Conservation (phyloP, 164 flowering plant genomes). For the Vitis rupestris region DNA sequence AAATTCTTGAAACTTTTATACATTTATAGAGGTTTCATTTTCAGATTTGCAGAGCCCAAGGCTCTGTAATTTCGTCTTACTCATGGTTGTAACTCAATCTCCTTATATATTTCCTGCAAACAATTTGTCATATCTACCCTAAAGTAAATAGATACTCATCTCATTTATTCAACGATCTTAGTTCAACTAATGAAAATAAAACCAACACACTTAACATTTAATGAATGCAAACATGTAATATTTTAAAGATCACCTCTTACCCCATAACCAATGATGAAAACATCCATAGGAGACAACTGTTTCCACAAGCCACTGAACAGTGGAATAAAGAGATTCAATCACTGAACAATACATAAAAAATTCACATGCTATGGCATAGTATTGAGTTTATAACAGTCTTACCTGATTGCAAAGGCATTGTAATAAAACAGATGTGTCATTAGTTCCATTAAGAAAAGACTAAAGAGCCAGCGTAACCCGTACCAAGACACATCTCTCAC, state of each 20-base stretch:
- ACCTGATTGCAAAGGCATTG: slow-evolving; percentile 93
- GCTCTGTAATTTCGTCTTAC: no score
- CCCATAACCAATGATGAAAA: slow-evolving; percentile 96
- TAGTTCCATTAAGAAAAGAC: slow-evolving; percentile 76
- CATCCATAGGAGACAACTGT: slow-evolving; percentile 75
- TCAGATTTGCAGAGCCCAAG: no score
- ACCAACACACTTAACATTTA: background rate
- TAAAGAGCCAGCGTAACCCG: slow-evolving; percentile 77
- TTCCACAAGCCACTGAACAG: slow-evolving; percentile 74
- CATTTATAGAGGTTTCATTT: no score
- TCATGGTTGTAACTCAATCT: no score
- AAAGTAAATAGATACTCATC: no score
- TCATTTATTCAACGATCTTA: no score
- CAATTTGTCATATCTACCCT: no score
- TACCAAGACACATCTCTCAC: slow-evolving; percentile 50
- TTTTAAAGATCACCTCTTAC: slow-evolving; percentile 47
- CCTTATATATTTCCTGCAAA: no score
- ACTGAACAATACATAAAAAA: slow-evolving; percentile 7
- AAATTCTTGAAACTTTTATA: no score
- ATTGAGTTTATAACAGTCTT: slow-evolving; percentile 9
- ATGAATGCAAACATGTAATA: background rate
- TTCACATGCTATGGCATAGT: background rate
- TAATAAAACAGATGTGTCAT: slow-evolving; percentile 83
- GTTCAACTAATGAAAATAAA: background rate
- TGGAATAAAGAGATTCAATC: slow-evolving; percentile 10